Conservation (phyloP, 164 flowering plant species). For the Umbellularia californica region DNA sequence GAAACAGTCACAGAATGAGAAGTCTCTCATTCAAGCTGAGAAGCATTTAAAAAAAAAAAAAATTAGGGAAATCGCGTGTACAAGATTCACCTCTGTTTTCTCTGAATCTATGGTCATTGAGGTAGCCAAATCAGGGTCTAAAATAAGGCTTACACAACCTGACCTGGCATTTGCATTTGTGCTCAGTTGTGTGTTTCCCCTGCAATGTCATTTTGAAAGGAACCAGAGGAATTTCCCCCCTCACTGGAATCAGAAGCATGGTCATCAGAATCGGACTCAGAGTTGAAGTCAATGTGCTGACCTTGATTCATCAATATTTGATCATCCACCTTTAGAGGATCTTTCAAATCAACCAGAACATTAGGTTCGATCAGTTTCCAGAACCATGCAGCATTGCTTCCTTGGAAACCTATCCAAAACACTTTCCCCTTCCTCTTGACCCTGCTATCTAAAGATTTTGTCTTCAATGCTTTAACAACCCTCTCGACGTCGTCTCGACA, state of each 20-base stretch:
- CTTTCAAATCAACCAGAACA: slow-evolving; percentile 51
- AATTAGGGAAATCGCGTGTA: no score
- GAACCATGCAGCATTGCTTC: slow-evolving; percentile 53
- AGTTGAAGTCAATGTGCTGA: slow-evolving; percentile 28
- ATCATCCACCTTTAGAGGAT: slow-evolving; percentile 29
- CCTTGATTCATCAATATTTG: slow-evolving; percentile 5
- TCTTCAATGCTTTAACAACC: slow-evolving; percentile 51
- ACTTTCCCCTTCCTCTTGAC: slow-evolving; percentile 66
- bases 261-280: slow-evolving; percentile 43
- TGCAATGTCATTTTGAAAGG: slow-evolving; percentile 7
- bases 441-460: slow-evolving; percentile 60
- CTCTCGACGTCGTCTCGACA: slow-evolving; percentile 51
- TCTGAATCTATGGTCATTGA: no score
- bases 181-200: not conserved
- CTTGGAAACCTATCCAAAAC: slow-evolving; percentile 85
- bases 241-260: slow-evolving; percentile 17
- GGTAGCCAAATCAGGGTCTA: no score
- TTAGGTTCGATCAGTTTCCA: slow-evolving; percentile 80
- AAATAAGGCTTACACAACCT: no score
- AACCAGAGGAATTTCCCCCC: slow-evolving; percentile 8
- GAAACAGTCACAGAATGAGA: no score
- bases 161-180: not conserved
- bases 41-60: no score
- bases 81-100: no score
- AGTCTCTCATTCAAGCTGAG: no score